phyloP scores from a whole-genome alignment of 2,329 filamentous ascomycete genomes.

The Pseudogymnoascus sp. region DNA sequence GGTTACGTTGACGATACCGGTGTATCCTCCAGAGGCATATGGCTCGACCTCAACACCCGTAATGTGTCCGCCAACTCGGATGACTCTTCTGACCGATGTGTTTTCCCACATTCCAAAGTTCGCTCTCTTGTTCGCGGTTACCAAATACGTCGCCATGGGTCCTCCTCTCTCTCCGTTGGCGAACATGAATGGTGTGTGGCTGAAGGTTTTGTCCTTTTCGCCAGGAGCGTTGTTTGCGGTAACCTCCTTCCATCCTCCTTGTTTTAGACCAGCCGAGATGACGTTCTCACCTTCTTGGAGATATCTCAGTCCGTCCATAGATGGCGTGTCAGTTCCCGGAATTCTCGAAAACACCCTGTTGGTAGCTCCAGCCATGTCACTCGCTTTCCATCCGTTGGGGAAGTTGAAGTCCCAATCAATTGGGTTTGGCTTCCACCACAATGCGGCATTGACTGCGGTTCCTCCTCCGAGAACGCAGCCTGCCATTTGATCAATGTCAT shows the following conservation, averaged over 20 bases:
- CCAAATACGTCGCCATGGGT: constrained; percentile 61
- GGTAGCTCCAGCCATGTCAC: constrained; percentile 50
- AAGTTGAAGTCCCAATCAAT: constrained; percentile 65
- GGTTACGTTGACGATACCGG: constrained; percentile 37
- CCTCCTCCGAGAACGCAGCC: constrained; percentile 59
- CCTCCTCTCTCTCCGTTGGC: constrained; percentile 54
- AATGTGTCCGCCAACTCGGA: constrained; percentile 51
- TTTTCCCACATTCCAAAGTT: constrained; percentile 61
- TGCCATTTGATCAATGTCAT: constrained; percentile 50
- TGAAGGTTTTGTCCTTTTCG: constrained; percentile 55
- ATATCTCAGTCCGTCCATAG: constrained; percentile 55
- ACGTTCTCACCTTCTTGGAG: constrained; percentile 55
- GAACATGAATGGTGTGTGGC: constrained; percentile 58
- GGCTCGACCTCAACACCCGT: constrained; percentile 61
- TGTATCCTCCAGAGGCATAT: constrained; percentile 42
- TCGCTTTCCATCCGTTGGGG: constrained; percentile 55
- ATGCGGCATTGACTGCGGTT: constrained; percentile 48
- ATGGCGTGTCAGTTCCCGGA: constrained; percentile 57
- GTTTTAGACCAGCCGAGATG: constrained; percentile 38
- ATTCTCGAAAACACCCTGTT: constrained; percentile 57
- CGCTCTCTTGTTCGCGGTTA: constrained; percentile 44
- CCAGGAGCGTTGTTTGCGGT: constrained; percentile 37
- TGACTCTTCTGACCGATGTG: constrained; percentile 53
- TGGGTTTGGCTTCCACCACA: constrained; percentile 57
- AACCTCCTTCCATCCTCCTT: constrained; percentile 45